These are phyloP conservation scores for Ogataea philodendri DNA, from an alignment of 805 yeast species.

Conservation along the genomic window DNA sequence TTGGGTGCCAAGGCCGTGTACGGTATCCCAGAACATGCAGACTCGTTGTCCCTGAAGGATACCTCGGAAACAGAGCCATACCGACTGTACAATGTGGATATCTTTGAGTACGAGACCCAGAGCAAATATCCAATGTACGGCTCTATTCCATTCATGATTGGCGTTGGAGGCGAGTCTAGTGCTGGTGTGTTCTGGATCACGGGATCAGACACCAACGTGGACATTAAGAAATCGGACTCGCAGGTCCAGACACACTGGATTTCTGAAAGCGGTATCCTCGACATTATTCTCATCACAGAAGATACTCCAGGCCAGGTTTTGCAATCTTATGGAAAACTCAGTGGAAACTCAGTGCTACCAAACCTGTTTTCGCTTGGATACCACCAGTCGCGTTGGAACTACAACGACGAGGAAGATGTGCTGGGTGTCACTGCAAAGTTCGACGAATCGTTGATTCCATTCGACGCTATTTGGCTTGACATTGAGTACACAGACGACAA, in stretches of 20 bases:
- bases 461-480: constrained; percentile 92
- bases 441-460: constrained; percentile 75
- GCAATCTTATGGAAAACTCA: constrained; percentile 58
- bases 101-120: constrained; percentile 85
- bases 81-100: constrained; percentile 88
- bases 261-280: constrained; percentile 84
- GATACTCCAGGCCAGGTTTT: constrained; percentile 55
- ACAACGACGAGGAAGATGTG: constrained; percentile 84
- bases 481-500: constrained; percentile 85
- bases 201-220: constrained; percentile 89
- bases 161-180: constrained; percentile 53
- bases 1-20: constrained; percentile 60
- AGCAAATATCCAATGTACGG: constrained; percentile 94
- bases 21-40: constrained; percentile 98
- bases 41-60: constrained; percentile 67
- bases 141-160: constrained; percentile 83
- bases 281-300: constrained; percentile 65
- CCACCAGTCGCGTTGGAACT: constrained; percentile 98
- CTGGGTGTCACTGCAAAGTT: constrained; percentile 64
- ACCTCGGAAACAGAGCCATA: constrained; percentile 72
- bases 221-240: constrained; percentile 45
- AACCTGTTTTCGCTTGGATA: constrained; percentile 79
- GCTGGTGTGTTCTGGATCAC: constrained; percentile 90
- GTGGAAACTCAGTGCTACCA: constrained; percentile 77
- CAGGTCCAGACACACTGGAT: constrained; percentile 75